Base-by-base conservation (phyloP, 768 basidiomycete species). In the Suillus luteus region DNA sequence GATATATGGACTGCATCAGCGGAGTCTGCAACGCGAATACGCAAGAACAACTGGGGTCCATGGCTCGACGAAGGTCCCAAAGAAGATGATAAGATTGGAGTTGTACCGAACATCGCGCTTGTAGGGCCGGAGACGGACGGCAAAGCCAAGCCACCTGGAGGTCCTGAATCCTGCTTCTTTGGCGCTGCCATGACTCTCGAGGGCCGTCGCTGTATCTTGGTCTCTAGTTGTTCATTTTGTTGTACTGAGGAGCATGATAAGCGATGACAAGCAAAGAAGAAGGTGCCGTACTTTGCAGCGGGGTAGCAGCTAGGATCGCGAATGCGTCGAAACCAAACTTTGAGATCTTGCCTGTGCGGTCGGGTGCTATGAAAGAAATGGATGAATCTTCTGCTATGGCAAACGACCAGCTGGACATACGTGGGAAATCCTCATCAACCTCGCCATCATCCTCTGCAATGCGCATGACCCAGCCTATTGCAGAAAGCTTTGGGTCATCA, bases 391-490 rank as follows among this genome's bases (percentile, higher is more conserved):
- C 31, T 55, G 27, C 38, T n/a, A 17, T 27, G 40, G 7, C 33
- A 15, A 7, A n/a, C 27, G 15, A 12, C 17, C 22, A 33, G 1
- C 41, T n/a, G 1, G 37, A 40, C 17, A 82, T 74, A 96, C 96
- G 92, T 27, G 96, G 97, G 72, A 96, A 99, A 78, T 99, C 97
- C 73, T 98, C 97, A 73, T 99, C 97, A 1, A 99, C 94, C 75
- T 98, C 96, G 17, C 97, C 97, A 73, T 99, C 96, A 52, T 95
- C 93, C 70, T 99, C 97, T 1, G 95, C 92, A 61, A 99, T 95
- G 64, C 94, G 81, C 77, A 99, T 74, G 44, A 93, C 89, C 96
- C 97, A 99, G 1, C 93, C 95, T 4, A 92, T 81, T 0, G 93
- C 91, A 52, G 87, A 90, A 55, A 93, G 78, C 69, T 83, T 86